Evolutionary conservation across 768 basidiomycete species (phyloP).

Genomic region (Boletus bicolor): DNA sequence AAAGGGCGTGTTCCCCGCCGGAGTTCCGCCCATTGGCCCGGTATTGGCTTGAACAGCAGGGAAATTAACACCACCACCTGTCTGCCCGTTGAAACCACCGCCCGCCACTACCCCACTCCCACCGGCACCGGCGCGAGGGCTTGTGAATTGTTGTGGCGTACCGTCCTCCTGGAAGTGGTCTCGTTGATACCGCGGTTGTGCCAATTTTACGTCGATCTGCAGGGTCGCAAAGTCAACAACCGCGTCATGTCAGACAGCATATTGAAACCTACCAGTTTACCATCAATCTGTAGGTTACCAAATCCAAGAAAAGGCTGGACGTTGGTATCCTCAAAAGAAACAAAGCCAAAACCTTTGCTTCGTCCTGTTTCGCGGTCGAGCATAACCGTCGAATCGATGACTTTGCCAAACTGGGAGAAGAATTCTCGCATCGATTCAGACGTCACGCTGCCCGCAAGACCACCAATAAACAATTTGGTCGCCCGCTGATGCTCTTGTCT

Average conservation of each 20-base stretch:
- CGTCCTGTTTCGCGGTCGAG: constrained; percentile 92
- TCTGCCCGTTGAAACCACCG: constrained; percentile 32
- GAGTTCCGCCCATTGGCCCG: constrained; percentile 26
- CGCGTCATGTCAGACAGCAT: background rate
- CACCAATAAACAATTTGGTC: constrained; percentile 95
- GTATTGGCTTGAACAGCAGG: constrained; percentile 23
- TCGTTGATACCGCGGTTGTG: constrained; percentile 84
- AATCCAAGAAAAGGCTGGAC: constrained; percentile 87
- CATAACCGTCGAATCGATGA: constrained; percentile 99
- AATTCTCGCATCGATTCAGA: constrained; percentile 91
- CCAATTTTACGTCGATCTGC: constrained; percentile 96
- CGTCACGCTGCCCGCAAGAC: constrained; percentile 87
- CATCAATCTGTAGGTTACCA: constrained; percentile 89
- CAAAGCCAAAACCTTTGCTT: constrained; percentile 97
- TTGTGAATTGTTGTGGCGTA: constrained; percentile 18
- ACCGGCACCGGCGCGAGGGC: constrained; percentile 8
- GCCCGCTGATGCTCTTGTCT: constrained; percentile 92
- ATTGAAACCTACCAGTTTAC: constrained; percentile 72
- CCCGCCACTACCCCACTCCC: constrained; percentile 11
- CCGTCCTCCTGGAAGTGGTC: constrained; percentile 56
- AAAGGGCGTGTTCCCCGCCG: constrained; percentile 60
- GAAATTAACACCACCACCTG: constrained; percentile 37
- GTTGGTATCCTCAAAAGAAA: constrained; percentile 90
- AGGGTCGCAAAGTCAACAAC: background rate
- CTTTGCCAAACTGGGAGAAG: constrained; percentile 91